Evolutionary conservation across 116 monocot genomes (phyloP).

Genomic region (Cymodocea nodosa): DNA sequence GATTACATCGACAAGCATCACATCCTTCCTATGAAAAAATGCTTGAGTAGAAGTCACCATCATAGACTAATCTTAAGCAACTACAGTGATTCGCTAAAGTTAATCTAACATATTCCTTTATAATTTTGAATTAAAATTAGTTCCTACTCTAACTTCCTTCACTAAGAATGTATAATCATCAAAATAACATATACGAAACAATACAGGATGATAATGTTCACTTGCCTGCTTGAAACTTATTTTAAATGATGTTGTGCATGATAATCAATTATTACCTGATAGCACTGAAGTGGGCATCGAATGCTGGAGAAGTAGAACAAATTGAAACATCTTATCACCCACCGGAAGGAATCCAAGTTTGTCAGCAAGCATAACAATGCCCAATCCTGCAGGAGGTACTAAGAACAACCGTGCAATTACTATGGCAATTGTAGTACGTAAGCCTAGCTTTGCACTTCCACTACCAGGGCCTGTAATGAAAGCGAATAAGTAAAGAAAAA

Average conservation of each 20-base stretch:
- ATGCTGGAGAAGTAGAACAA: constrained; percentile 78
- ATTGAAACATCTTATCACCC: constrained; percentile 80
- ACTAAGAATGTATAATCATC: too few species aligned
- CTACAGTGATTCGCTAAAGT: too few species aligned
- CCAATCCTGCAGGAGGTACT: constrained; percentile 66
- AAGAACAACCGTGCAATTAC: constrained; percentile 48
- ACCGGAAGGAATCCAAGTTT: constrained; percentile 45
- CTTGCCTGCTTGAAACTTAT: not conserved
- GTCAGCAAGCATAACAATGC: constrained; percentile 65
- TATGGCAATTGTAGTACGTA: constrained; percentile 62
- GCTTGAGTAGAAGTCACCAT: too few species aligned
- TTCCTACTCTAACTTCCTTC: too few species aligned
- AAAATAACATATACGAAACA: too few species aligned
- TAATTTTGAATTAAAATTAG: too few species aligned
- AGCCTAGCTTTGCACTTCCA: constrained; percentile 58
- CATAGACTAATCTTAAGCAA: too few species aligned
- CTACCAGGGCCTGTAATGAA: constrained; percentile 27
- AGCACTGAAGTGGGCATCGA: constrained; percentile 89
- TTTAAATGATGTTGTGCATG: too few species aligned
- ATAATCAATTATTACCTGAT: constrained; percentile 52
- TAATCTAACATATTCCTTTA: too few species aligned
- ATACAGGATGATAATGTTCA: too few species aligned
- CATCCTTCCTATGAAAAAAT: too few species aligned
- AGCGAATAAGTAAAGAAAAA: not conserved
- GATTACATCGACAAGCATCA: too few species aligned